Conservation (phyloP, 257 asterid genomes). For the Capsicum pubescens region DNA sequence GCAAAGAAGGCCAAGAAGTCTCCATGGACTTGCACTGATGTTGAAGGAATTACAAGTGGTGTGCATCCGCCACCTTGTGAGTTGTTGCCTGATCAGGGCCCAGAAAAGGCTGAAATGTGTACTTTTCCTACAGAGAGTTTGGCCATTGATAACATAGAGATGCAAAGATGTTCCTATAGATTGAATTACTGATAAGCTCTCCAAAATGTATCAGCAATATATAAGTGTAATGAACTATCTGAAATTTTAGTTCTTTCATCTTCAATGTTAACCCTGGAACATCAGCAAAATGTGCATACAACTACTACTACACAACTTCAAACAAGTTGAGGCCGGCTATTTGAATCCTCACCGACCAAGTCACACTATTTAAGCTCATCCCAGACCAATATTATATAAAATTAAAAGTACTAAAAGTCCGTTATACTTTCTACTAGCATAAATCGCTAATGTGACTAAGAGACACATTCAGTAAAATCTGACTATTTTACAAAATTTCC, state of each 20-base stretch:
- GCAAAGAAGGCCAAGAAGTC: slow-evolving; percentile 33
- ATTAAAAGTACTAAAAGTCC: background rate
- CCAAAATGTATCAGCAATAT: background rate
- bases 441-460: background rate
- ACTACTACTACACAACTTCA: background rate
- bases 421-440: background rate
- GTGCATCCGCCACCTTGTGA: slow-evolving; percentile 32
- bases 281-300: background rate
- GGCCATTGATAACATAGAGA: slow-evolving; percentile 30
- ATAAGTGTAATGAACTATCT: background rate
- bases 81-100: slow-evolving; percentile 30
- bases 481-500: background rate
- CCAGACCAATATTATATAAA: too few relatives aligned
- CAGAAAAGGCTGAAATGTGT: slow-evolving; percentile 23
- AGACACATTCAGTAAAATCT: background rate
- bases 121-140: slow-evolving; percentile 22
- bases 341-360: background rate
- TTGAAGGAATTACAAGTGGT: slow-evolving; percentile 31
- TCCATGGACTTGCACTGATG: slow-evolving; percentile 32
- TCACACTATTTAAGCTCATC: background rate
- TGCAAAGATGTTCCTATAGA: slow-evolving; percentile 28
- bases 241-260: background rate
- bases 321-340: background rate
- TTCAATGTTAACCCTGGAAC: background rate
- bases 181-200: slow-evolving; percentile 8